These are phyloP conservation scores for Styphnolobium japonicum DNA, from an alignment of 306 rosid species.

Conservation along the genomic window DNA sequence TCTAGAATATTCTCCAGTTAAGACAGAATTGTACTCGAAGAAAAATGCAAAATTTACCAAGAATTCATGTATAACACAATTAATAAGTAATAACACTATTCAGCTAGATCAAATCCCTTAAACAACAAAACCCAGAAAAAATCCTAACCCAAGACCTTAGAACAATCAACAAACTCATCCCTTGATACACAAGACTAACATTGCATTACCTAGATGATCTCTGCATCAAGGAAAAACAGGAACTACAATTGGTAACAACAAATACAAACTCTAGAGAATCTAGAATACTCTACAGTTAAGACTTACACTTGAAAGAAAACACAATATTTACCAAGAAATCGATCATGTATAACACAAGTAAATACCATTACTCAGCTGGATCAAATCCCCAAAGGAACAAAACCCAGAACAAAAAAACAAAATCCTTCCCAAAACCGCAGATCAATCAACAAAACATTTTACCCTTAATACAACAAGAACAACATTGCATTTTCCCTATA, in stretches of 20 bases:
- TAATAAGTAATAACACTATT: not conserved
- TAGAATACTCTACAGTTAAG: not conserved
- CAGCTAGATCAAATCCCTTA: conserved; percentile 21
- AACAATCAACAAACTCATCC: not conserved
- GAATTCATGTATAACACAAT: not conserved
- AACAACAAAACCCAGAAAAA: not conserved
- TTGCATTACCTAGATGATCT: conserved; percentile 11
- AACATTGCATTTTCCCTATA: not conserved
- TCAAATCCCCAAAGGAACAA: conserved; percentile 7
- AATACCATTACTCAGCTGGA: not conserved
- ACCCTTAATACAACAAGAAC: not conserved
- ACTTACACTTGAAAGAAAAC: conserved; percentile 1
- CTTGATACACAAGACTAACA: conserved; percentile 18
- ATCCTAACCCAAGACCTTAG: not conserved
- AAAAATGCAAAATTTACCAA: conserved; percentile 28
- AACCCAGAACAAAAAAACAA: not conserved
- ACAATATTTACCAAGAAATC: not conserved
- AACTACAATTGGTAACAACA: not conserved
- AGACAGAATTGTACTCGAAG: not conserved
- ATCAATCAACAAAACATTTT: not conserved
- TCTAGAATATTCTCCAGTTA: conserved; percentile 13
- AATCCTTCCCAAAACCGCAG: not conserved
- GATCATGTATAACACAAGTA: not conserved
- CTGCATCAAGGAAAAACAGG: not conserved
- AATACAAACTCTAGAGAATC: not conserved